phyloP scores from a whole-genome alignment of 805 yeast genomes.

The Kodamaea restingae region DNA sequence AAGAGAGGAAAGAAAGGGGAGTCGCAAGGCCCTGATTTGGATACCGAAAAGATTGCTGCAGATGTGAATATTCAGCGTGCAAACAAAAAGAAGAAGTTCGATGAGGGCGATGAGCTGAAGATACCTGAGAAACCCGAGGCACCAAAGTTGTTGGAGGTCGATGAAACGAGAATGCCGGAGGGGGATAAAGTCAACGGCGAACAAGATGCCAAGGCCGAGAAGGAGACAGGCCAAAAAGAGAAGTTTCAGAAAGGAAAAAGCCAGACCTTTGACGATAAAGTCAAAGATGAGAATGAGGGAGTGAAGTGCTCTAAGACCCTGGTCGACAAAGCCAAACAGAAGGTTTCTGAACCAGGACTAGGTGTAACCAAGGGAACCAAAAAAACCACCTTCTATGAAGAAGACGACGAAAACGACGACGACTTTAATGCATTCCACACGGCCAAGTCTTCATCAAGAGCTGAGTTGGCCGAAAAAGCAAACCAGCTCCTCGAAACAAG shows the following conservation, averaged over 20 bases:
- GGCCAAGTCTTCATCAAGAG: constrained; percentile 6
- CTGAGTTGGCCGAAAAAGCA: constrained; percentile 39
- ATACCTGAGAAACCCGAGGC: not conserved
- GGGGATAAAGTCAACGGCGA: not conserved
- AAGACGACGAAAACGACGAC: constrained; percentile 15
- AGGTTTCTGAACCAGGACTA: no score
- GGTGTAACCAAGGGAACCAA: not conserved
- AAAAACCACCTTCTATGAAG: constrained; percentile 5
- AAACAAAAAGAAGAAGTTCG: constrained; percentile 16
- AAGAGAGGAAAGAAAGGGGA: constrained; percentile 25
- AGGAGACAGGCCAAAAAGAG: not conserved
- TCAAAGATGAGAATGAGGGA: no score
- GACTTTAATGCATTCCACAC: constrained; percentile 13
- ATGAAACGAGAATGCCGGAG: not conserved
- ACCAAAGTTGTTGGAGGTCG: not conserved
- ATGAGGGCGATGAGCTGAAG: constrained; percentile 7
- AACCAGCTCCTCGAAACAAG: constrained; percentile 47
- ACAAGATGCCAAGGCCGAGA: not conserved
- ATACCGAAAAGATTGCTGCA: constrained; percentile 10
- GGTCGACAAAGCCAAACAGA: no score
- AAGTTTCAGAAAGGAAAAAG: no score
- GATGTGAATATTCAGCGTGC: constrained; percentile 11
- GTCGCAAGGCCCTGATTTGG: constrained; percentile 7
- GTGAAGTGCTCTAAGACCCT: no score
- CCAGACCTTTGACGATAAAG: no score